These are phyloP conservation scores for Castanea sativa DNA, from an alignment of 306 rosid genomes.

Conservation along the genomic window DNA sequence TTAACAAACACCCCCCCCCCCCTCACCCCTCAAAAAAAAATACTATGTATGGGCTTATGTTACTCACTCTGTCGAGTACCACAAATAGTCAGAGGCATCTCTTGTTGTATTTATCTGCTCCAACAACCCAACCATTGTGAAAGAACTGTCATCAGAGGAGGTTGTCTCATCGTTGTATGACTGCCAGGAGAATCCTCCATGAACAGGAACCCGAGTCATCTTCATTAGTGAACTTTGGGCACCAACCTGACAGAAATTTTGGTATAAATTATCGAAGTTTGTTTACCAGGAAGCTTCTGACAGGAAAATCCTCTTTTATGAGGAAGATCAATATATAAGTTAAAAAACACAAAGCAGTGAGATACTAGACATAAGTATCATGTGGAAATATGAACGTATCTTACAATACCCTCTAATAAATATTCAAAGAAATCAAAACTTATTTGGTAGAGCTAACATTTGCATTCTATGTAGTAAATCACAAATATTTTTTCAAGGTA, in stretches of 20 bases:
- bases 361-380: not conserved
- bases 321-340: not conserved
- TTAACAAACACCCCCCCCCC: not conserved
- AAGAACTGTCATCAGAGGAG: conserved; percentile 62
- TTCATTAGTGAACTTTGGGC: conserved; percentile 78
- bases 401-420: not conserved
- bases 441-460: not conserved
- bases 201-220: conserved; percentile 86
- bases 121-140: conserved; percentile 70
- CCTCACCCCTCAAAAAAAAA: not conserved
- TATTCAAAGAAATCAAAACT: not conserved
- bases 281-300: not conserved
- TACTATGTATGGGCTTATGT: not conserved
- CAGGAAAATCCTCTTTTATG: not conserved
- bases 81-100: conserved; percentile 86
- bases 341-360: not conserved
- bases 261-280: not conserved
- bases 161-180: conserved; percentile 78
- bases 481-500: not conserved
- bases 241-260: conserved; percentile 59
- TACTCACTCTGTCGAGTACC: conserved; percentile 99
- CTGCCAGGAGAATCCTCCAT: conserved; percentile 83
- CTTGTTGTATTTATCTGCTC: conserved; percentile 96
- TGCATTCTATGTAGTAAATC: not conserved
- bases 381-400: not conserved